phyloP scores from a whole-genome alignment of 257 asterid species.

The Ilex asprella region DNA sequence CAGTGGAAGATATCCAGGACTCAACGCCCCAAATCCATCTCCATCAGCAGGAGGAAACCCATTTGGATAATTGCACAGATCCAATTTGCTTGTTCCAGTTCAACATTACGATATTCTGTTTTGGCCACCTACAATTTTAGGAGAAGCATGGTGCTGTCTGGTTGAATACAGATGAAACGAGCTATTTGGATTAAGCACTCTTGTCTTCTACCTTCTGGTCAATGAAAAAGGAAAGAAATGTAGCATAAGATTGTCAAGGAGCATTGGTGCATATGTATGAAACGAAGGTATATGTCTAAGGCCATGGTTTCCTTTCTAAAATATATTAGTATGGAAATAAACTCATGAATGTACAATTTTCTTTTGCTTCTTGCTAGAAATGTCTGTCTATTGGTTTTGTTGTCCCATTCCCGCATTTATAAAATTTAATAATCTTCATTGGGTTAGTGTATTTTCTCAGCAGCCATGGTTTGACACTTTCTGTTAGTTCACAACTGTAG shows the following conservation, averaged over 20 bases:
- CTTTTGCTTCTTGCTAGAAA: no score
- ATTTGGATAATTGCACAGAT: conserved; percentile 37
- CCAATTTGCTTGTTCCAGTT: not conserved
- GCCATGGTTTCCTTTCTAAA: no score
- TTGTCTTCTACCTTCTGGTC: not conserved
- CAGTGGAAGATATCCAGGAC: conserved; percentile 19
- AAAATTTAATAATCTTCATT: no score
- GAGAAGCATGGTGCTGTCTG: not conserved
- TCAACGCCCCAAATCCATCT: conserved; percentile 24
- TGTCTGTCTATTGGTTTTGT: no score
- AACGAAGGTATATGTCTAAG: no score
- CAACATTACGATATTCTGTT: not conserved
- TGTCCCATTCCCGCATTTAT: no score
- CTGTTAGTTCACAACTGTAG: no score
- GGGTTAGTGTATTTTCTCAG: no score
- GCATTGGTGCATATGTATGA: not conserved
- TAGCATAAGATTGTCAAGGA: not conserved
- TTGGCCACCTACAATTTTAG: not conserved
- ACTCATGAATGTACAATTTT: no score
- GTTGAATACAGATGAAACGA: not conserved
- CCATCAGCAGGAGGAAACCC: conserved; percentile 59
- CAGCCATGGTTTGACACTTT: no score
- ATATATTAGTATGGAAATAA: no score
- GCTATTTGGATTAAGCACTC: not conserved
- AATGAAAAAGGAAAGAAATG: not conserved